phyloP scores from a whole-genome alignment of 1,139 yeast species.

The Sugiyamaella xylanicola region DNA sequence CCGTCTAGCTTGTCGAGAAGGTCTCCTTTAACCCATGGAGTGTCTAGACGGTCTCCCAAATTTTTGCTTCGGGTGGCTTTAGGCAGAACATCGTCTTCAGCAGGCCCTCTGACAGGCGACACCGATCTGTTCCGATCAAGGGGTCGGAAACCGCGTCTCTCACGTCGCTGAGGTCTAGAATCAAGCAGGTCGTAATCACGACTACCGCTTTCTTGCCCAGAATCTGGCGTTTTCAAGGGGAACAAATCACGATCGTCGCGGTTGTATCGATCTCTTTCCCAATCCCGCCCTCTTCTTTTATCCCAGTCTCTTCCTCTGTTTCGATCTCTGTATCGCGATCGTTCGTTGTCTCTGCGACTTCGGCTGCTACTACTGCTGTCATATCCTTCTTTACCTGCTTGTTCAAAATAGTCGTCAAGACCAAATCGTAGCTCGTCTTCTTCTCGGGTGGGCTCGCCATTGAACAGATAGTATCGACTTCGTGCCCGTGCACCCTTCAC shows the following conservation, averaged over 20 bases:
- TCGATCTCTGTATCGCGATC: not conserved
- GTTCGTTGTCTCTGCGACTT: not conserved
- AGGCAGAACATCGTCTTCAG: slow-evolving; percentile 3
- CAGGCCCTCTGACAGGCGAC: not conserved
- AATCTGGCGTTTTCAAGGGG: not conserved
- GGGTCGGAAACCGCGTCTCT: too few species aligned
- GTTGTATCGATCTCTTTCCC: not conserved
- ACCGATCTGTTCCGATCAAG: not conserved
- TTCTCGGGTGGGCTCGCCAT: slow-evolving; percentile 63
- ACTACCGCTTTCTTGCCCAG: not conserved
- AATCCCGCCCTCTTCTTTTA: not conserved
- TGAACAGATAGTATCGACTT: slow-evolving; percentile 67
- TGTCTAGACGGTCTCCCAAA: slow-evolving; percentile 16
- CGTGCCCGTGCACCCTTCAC: slow-evolving; percentile 59
- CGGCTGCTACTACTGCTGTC: not conserved
- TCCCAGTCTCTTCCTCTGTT: not conserved
- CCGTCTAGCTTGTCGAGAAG: slow-evolving; percentile 17
- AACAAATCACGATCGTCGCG: not conserved
- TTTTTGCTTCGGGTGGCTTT: slow-evolving; percentile 12
- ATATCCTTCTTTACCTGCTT: not conserved
- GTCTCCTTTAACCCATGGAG: slow-evolving; percentile 25
- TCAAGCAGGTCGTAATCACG: not conserved
- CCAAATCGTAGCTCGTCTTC: slow-evolving; percentile 12
- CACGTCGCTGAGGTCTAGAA: too few species aligned
- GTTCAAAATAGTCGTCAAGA: not conserved